Evolutionary conservation across 192 early-diverging fungal genomes (phyloP), one percentile per base, ranked within the genome.

Genomic region (Backusella tarrabulga): DNA sequence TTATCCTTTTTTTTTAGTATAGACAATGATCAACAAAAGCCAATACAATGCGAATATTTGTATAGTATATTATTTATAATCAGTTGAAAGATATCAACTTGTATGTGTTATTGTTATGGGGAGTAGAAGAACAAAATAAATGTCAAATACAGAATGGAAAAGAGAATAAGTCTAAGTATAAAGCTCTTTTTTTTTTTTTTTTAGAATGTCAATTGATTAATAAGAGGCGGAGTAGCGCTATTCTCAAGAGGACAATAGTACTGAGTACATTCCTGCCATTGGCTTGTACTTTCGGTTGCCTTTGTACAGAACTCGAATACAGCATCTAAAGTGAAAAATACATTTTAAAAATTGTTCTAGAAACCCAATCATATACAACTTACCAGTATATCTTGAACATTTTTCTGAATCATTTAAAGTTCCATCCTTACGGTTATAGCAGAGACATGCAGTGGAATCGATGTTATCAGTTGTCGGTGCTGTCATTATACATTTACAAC

Each of bases 401-500:
- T 29, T 34, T 15, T 26, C 36, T 32, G 71, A 41, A 14, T 72
- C 71, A 72, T 72, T 52, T 14, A 32, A 23, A 12, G 46, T 52
- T 21, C 42, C 26, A 72, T 72, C 71, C 23, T 38, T 29, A 11
- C 40, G 36, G 32, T 72, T 72, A 26, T 72, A 72, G 29, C 71
- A 72, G 17, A 52, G 46, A 52, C 71, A 72, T 17, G 23, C 0
- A 3, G 71, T 44, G 14, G 42, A 32, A 44, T 72, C 71, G 3
- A 44, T 52, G 21, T 72, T 72, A 14, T 38, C 34, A 34, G 21
- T 2, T 9, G 71, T 50, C 4, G 71, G 71, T 7, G 71, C 42
- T 72, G 71, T 72, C 71, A 72, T 72, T 23, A 72, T 72, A 34
- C 71, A 72, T 52, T 72, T 52, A 32, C 71, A 72, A 3, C 71